Evolutionary conservation across 1,284 basidiomycete genomes (phyloP), one percentile per base, ranked within the genome.

Genomic region (Cutaneotrichosporon dermatis): DNA sequence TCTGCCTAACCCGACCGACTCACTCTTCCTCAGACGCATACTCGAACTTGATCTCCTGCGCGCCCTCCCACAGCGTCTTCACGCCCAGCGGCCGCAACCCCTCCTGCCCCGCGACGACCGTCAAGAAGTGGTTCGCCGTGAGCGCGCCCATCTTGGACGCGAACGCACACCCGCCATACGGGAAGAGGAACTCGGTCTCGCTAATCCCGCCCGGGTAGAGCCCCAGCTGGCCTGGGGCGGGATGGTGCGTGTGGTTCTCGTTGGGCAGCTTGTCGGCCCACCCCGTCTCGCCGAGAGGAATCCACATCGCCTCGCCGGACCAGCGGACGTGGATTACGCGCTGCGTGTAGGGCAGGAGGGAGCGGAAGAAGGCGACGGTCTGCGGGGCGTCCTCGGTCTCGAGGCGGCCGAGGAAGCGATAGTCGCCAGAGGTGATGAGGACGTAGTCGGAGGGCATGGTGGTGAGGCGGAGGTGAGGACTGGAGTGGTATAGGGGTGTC

Each of bases 161-260:
- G n/a, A 65, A 65, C 13, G 12, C n/a, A 15, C 34, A 37, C 12
- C 48, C 49, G 16, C 63, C 63, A 43, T 65, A 65, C 13, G 60
- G 55, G 35, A 62, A 43, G 15, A 65, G 54, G 46, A 65, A 62
- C 58, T 65, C 63, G 10, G 58, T 57, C 56, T 65, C 63, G 53
- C 39, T 46, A 42, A 62, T 59, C 25, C 63, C 63, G 9, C 63
- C 63, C 7, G 63, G 63, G 41, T 65, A 65, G 13, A 62, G 54
- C 7, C 55, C 35, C 33, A 62, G 48, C 50, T 65, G 42, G 13
- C 60, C 63, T 3, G 51, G 44, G 7, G 48, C 34, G 4, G 63
- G 63, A 50, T 65, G 61, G 12, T 58, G 52, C 12, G 63, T 65
- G 55, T 65, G 63, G 56, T 65, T 65, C 51, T 65, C 63, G 42